Evolutionary conservation across 345 rosid species (phyloP), one percentile per base, ranked within the genome.

Genomic region (Firmiana major): DNA sequence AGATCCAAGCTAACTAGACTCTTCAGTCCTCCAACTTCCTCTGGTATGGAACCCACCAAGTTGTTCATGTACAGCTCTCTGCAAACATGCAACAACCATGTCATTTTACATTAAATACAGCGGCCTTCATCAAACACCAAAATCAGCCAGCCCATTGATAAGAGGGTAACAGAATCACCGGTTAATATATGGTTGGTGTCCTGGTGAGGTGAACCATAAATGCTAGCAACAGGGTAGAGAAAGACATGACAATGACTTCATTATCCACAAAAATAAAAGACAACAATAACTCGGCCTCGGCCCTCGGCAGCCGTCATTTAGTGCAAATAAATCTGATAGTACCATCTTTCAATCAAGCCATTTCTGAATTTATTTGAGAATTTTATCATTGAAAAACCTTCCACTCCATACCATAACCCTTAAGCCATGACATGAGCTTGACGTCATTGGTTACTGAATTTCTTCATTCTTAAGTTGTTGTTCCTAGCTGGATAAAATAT

Each of bases 31-130:
- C 97, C 94, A 2, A 92, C 80, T 62, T 89, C 94, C 80, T 85
- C 77, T 3, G 97, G 97, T 12, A 92, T 79, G 4, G 86, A 77
- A 17, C 94, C 93, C 74, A 62, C 82, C 72, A 92, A 77, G 28
- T 83, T 63, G 79, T 90, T 90, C 88, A 78, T 84, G 84, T 92
- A 92, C 34, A 92, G 80, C 72, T 92, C 97, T 83, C 97, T 92
- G 76, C 36, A 43, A 59, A 42, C 67, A 71, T 7, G 63, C 79
- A 78, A 46, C 75, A 31, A 80, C 75, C 70, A 15, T 36, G 16
- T 70, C 79, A 21, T 21, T 62, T 28, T 65, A 28, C 51, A 67
- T 63, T 71, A 63, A 63, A 28, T 77, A 53, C 70, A 42, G 71
- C 7, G 28, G 1, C 28, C 58, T 48, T 51, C 68, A 55, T 73